Evolutionary conservation across 805 yeast species (phyloP).

Genomic region (Wickerhamiella cacticola): DNA sequence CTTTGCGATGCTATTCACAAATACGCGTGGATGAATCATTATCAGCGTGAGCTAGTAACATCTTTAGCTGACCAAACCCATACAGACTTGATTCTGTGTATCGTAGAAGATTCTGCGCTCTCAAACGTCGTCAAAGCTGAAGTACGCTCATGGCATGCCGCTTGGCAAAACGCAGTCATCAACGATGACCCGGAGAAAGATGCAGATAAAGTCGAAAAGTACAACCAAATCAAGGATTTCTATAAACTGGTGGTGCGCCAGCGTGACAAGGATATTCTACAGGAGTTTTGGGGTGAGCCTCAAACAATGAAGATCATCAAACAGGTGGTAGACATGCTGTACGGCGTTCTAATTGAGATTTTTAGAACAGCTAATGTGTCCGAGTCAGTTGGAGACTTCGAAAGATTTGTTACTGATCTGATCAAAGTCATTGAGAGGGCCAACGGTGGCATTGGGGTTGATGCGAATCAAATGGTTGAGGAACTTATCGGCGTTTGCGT

Average conservation of each 20-base stretch:
- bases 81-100: constrained; percentile 20
- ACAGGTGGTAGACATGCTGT: constrained; percentile 58
- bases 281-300: constrained; percentile 75
- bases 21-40: constrained; percentile 20
- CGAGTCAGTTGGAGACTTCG: constrained; percentile 50
- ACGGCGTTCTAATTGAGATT: constrained; percentile 58
- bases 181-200: constrained; percentile 14
- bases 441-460: constrained; percentile 32
- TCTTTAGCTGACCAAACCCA: constrained; percentile 21
- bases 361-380: constrained; percentile 57
- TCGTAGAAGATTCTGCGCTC: constrained; percentile 12
- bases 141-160: constrained; percentile 26
- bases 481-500: constrained; percentile 53
- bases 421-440: constrained; percentile 42
- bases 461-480: constrained; percentile 54
- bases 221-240: constrained; percentile 45
- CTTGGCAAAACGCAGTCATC: constrained; percentile 29
- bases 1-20: constrained; percentile 19
- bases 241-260: constrained; percentile 53
- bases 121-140: neutral
- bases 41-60: constrained; percentile 25
- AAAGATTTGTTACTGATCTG: constrained; percentile 56
- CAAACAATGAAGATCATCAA: constrained; percentile 64
- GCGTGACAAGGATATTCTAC: constrained; percentile 63
- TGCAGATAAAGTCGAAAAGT: constrained; percentile 25